phyloP scores from a whole-genome alignment of 106 monocot genomes.

The Dendrobium chrysotoxum region DNA sequence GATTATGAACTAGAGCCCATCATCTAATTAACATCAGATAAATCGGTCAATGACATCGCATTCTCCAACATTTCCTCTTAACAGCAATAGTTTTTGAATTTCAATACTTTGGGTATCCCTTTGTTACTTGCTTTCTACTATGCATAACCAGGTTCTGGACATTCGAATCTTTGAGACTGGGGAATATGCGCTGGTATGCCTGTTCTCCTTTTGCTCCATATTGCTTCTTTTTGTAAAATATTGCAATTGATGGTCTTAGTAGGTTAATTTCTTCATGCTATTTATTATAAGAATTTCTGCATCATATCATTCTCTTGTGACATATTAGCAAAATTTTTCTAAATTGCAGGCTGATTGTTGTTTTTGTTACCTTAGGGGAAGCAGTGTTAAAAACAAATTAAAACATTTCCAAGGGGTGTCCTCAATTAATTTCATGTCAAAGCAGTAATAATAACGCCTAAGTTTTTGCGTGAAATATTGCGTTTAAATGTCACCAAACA shows the following conservation, averaged over 20 bases:
- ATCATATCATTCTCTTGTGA: not conserved
- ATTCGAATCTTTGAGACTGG: constrained; percentile 78
- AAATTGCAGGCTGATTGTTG: not conserved
- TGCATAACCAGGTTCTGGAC: constrained; percentile 54
- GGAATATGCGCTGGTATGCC: constrained; percentile 84
- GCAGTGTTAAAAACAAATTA: too few relatives aligned
- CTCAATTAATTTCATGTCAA: too few relatives aligned
- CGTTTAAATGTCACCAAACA: too few relatives aligned
- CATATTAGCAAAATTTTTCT: not conserved
- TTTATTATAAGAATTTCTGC: not conserved
- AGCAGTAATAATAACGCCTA: too few relatives aligned
- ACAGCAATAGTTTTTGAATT: not conserved
- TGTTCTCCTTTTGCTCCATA: not conserved
- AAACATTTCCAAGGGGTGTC: too few relatives aligned
- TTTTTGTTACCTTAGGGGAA: too few relatives aligned
- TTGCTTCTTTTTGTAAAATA: not conserved
- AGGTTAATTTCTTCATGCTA: not conserved
- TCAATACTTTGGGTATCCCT: too few relatives aligned
- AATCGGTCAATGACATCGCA: not conserved
- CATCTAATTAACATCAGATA: too few relatives aligned
- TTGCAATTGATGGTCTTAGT: not conserved
- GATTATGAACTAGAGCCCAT: too few relatives aligned
- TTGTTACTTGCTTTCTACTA: not conserved
- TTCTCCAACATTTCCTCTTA: not conserved
- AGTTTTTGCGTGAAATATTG: too few relatives aligned